Base-by-base conservation (phyloP, 2,329 filamentous ascomycete species). In the Aspergillus proliferans region DNA sequence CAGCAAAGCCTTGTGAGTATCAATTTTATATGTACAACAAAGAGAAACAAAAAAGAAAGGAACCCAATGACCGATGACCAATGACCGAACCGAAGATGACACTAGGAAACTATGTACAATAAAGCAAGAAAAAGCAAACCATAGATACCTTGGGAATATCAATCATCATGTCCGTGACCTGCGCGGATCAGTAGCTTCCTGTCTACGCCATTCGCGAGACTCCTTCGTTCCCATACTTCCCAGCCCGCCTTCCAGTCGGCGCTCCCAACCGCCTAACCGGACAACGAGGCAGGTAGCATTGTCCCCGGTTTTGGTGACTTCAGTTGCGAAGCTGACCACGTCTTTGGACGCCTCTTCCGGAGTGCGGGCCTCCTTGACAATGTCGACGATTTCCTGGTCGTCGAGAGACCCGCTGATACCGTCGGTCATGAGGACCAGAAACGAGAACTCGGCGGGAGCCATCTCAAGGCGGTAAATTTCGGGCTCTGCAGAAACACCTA, bases 331-430 rank as follows among this genome's bases (percentile, higher is more conserved):
- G 48, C 82, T 82, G 24, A 95, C 88, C 6, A 98, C 81, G 52
- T 85, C 83, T 50, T 78, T 79, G 1, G 89, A 84, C 3, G 84
- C 93, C 65, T 95, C 83, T 58, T 95, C 92, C 0, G 93, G 93
- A 0, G 92, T 97, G 63, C 79, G 84, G 4, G 90, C 88, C 70
- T 98, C 93, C 69, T 97, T 97, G 61, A 97, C 79, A 28, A 97
- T 84, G 65, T 98, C 93, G 26, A 96, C 91, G 53, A 97, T 89
- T 71, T 98, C 93, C 71, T 97, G 92, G 64, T 98, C 93, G 48
- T 80, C 83, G 19, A 97, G 75, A 14, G 87, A 87, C 6, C 88
- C 92, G 18, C 85, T 92, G 8, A 98, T 83, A 22, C 93, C 93
- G 67, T 98, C 93, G 2, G 83, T 87, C 67, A 95, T 82, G 43